Conservation (phyloP, 805 yeast species). For the Candida qinlingensis region DNA sequence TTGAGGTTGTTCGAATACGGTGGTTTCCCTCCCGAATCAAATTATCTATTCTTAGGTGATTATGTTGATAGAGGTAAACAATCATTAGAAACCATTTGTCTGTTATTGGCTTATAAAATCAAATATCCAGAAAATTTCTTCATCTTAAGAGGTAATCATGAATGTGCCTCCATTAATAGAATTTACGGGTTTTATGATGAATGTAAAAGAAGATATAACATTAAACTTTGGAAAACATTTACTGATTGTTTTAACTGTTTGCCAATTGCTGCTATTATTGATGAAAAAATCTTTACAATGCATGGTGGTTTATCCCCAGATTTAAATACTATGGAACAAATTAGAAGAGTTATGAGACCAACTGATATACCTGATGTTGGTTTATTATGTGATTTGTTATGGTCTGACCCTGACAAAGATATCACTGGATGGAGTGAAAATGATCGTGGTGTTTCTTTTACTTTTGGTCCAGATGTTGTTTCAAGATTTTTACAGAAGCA, state of each 20-base stretch:
- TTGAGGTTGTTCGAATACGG: slow-evolving; percentile 95
- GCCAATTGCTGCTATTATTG: slow-evolving; percentile 97
- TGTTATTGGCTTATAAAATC: slow-evolving; percentile 90
- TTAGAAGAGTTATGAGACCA: slow-evolving; percentile 98
- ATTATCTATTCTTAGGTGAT: slow-evolving; percentile 92
- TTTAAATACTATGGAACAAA: slow-evolving; percentile 96
- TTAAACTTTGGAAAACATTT: slow-evolving; percentile 97
- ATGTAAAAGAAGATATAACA: slow-evolving; percentile 96
- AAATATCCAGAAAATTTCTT: slow-evolving; percentile 98
- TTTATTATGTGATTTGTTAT: slow-evolving; percentile 86
- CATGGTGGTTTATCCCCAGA: slow-evolving; percentile 99
- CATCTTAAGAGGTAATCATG: slow-evolving; percentile 96
- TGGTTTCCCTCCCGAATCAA: slow-evolving; percentile 98
- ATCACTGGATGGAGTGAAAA: slow-evolving; percentile 98
- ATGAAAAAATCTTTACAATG: slow-evolving; percentile 97
- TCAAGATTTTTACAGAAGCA: slow-evolving; percentile 94
- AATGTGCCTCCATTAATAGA: slow-evolving; percentile 96
- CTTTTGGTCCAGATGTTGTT: slow-evolving; percentile 99
- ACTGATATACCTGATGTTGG: slow-evolving; percentile 99
- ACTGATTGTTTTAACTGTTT: slow-evolving; percentile 98
- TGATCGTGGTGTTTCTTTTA: slow-evolving; percentile 97
- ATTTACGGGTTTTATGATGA: slow-evolving; percentile 98
- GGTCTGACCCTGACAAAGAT: slow-evolving; percentile 99
- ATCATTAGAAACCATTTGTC: slow-evolving; percentile 91
- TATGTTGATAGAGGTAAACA: slow-evolving; percentile 99